Base-by-base conservation (phyloP, 1,139 yeast genomes). In the Magnusiomyces clavatus region DNA sequence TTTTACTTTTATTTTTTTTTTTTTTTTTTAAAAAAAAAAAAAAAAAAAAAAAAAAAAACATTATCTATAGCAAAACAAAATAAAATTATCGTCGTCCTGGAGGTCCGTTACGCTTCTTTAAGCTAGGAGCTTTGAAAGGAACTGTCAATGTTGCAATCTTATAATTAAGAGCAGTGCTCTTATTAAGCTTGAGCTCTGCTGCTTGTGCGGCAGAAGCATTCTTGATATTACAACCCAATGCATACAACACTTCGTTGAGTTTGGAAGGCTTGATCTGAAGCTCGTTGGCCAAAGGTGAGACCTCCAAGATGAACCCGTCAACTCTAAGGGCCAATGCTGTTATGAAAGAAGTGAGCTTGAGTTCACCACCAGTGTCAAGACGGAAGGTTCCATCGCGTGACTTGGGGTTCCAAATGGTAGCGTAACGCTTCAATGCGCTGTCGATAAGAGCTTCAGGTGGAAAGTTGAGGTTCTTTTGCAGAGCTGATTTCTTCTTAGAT, bases 121-220 rank as follows among this genome's bases (percentile, higher is more conserved):
- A 76, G 61, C 86, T 92, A 10, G 98, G 98, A 53, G 88, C 74
- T 66, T 82, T 84, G 70, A 94, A 84, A 41, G 99, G 99, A 40
- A 89, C 96, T 66, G 80, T 83, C 68, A 92, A 77, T 20, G 78
- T 70, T 8, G 97, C 98, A 58, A 90, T 76, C 70, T 88, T 88
- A 68, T 85, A 83, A 46, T 81, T 75, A 12, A 80, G 68, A 31
- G 86, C 86, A n/a, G 14, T 16, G 41, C 35, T 29, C 31, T 17
- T 45, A 35, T 29, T 45, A 74, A 74, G 59, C 95, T 78, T 65
- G 57, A 85, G 78, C 2, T 88, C 89, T 63, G 85, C 90, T 24
- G 94, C 90, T 70, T 88, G 90, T 6, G 84, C 78, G 24, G 77
- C 82, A n/a, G 90, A 78, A 31, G 89, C 83, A 49, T 81, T 77